Percentiles rank a stretch among this genome's conserved stretches.
Evolutionary conservation across 208 protist species (phyloP).

Genomic region (Wallacemonas collosoma): DNA sequence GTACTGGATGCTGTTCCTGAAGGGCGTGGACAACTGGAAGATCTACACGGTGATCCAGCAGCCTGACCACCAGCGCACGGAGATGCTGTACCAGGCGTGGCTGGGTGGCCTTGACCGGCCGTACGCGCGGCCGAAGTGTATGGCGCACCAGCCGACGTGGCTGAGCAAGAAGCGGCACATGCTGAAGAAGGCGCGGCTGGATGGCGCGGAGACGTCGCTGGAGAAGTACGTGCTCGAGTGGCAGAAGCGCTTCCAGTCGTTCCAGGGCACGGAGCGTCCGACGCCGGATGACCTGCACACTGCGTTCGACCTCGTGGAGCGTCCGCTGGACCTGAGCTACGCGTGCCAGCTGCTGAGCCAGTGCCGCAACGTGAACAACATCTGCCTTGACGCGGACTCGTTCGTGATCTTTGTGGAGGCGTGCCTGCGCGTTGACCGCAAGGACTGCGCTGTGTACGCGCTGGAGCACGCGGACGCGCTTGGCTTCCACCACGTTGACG

Average conservation of each 20-base stretch:
- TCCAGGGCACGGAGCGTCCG: constrained; percentile 78
- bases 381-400: constrained; percentile 70
- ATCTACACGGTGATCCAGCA: constrained; percentile 93
- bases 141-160: constrained; percentile 89
- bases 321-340: constrained; percentile 91
- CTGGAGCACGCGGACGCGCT: constrained; percentile 76
- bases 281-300: constrained; percentile 89
- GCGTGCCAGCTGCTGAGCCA: constrained; percentile 84
- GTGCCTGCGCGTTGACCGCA: constrained; percentile 85
- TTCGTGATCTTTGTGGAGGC: constrained; percentile 90
- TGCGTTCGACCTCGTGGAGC: constrained; percentile 88
- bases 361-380: constrained; percentile 85
- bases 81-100: constrained; percentile 94
- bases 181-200: constrained; percentile 77
- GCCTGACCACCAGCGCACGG: constrained; percentile 89
- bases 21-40: constrained; percentile 90
- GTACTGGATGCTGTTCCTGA: constrained; percentile 90
- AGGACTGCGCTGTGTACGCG: constrained; percentile 83
- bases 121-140: constrained; percentile 90
- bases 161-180: constrained; percentile 89
- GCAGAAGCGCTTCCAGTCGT: constrained; percentile 82
- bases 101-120: constrained; percentile 89
- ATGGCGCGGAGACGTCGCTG: constrained; percentile 82
- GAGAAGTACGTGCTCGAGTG: constrained; percentile 92
- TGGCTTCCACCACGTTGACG: constrained; percentile 86